Evolutionary conservation across 768 basidiomycete species (phyloP), one percentile per base, ranked within the genome.

Genomic region (Solioccasus polychromus): DNA sequence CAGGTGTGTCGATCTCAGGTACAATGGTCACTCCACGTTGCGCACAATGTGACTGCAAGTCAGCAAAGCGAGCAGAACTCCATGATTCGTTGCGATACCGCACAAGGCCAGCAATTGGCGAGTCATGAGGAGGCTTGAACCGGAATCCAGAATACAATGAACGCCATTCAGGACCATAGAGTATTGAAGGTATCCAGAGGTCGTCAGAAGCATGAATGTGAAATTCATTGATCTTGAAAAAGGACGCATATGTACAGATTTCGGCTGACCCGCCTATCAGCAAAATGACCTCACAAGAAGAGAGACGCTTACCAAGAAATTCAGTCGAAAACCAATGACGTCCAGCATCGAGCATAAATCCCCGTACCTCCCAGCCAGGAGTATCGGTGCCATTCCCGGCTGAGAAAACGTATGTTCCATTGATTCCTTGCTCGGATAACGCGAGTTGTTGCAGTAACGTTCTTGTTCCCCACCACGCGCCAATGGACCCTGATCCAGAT

Each of bases 281-380:
- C 22, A 20, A 10, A 34, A 25, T 23, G 39, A 20, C 4, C 25
- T 9, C 5, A 32, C 17, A 44, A 41, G n/a, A n/a, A n/a, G n/a
- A 42, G 25, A 32, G 1, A 1, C 3, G 47, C 63, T 45, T 35
- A 67, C 71, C 58, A 14, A 74, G 59, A 46, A 75, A 73, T 9
- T 61, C 59, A 0, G 67, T 58, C 5, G 66, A 55, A 40, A 69
- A 74, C 69, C 70, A 74, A 50, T 75, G 74, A 8, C 72, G 64
- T n/a, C 71, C 74, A 6, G 62, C 67, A 46, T 75, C 74, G 2
- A 74, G 60, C 74, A 74, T 72, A 53, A 74, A 71, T 1, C 73
- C 73, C 28, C 71, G 68, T 3, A 72, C 57, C 39, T 69, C 72
- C 72, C 74, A 74, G 2, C 71, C 72, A 0, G 74, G 73, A 11